Evolutionary conservation across 768 basidiomycete species (phyloP), one percentile per base, ranked within the genome.

Genomic region (Pulveroboletus sp.): DNA sequence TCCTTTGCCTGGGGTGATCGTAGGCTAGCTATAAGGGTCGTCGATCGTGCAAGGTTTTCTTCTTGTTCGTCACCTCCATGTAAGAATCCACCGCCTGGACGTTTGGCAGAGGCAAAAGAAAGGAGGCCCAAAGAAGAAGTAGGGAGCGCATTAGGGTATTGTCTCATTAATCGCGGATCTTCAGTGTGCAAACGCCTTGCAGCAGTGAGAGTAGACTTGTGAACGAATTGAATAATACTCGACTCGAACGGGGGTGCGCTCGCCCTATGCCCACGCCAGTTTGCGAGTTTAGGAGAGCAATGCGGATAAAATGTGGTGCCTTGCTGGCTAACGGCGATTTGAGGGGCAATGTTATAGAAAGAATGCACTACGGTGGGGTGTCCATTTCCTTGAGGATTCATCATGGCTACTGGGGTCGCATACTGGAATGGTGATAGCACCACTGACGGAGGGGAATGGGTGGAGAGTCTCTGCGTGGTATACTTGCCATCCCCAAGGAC

Each of bases 1-100:
- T 65, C 60, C 47, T 60, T 61, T 23, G 63, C 74, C 7, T 62
- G 64, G 17, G 62, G 53, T 12, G 68, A 55, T 46, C 47, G 58
- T 32, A 77, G 64, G 54, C 68, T 71, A 24, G 68, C 68, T 22
- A 76, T 59, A 29, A 77, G 66, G 2, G 73, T 71, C 36, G 70
- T 75, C 3, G 59, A 67, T 42, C 76, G 64, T 40, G 73, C 71
- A 39, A 77, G 61, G 17, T 48, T 52, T 56, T 76, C 76, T 40
- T 76, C 76, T 58, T 75, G 76, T 43, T 75, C 76, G 49, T 74
- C 68, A 13, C 72, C 73, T 31, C 76, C 76, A 32, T 68, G 68
- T 39, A 74, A 55, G 50, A 68, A 75, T n/a, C 72, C 72, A 26
- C 76, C 75, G 23, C 73, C 73, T 12, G 73, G 71, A 49, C 70